Evolutionary conservation across 202 grass and related monocot genomes (phyloP).

Genomic region (Hordeum pubiflorum): DNA sequence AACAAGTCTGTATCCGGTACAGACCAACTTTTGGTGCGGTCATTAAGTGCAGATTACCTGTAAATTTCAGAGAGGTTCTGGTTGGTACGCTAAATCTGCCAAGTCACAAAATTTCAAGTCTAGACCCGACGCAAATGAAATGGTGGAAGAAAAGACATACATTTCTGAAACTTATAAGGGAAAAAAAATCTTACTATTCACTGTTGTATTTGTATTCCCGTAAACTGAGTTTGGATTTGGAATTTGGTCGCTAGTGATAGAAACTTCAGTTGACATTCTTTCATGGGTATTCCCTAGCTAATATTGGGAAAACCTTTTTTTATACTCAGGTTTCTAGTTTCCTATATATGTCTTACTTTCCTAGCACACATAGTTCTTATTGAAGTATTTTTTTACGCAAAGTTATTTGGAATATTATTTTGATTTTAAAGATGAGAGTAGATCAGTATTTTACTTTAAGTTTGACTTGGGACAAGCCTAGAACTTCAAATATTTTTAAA

Average conservation of each 20-base stretch:
- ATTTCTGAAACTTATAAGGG: neutral
- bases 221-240: neutral
- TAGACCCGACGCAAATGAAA: neutral
- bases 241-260: neutral
- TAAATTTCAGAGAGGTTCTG: neutral
- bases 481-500: neutral
- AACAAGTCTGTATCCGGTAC: neutral
- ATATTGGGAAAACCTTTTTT: neutral
- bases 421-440: neutral
- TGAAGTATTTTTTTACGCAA: neutral
- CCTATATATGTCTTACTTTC: neutral
- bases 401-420: neutral
- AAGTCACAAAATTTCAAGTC: neutral
- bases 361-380: neutral
- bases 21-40: neutral
- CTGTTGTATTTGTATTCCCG: neutral
- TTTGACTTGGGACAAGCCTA: too few species aligned
- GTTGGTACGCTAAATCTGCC: neutral
- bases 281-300: neutral
- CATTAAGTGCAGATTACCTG: neutral
- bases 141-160: neutral
- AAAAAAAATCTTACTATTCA: neutral
- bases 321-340: neutral
- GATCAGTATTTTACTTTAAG: neutral
- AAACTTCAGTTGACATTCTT: neutral